Percentiles rank a stretch among this genome's conserved stretches.
phyloP scores from a whole-genome alignment of 352 stramenopile genomes.

The Phytophthora pseudosyringae region DNA sequence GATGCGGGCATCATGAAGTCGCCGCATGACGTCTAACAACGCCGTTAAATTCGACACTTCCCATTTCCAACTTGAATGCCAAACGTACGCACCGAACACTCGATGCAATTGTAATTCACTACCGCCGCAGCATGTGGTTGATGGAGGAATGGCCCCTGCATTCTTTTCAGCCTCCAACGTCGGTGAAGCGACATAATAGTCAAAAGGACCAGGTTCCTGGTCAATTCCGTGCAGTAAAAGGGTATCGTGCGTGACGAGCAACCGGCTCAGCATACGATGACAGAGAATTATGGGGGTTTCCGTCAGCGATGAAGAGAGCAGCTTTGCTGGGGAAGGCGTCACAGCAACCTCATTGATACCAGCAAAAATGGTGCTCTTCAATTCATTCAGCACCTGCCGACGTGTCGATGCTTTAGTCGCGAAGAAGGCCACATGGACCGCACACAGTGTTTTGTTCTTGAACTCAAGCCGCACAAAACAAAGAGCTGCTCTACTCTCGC shows the following conservation, averaged over 20 bases:
- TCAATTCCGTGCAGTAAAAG: constrained; percentile 59
- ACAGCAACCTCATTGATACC: constrained; percentile 57
- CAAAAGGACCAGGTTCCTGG: constrained; percentile 36
- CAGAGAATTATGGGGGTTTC: constrained; percentile 49
- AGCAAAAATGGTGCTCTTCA: constrained; percentile 70
- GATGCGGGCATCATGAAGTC: constrained; percentile 73
- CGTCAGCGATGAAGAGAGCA: constrained; percentile 29
- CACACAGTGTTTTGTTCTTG: constrained; percentile 81
- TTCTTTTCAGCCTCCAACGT: constrained; percentile 46
- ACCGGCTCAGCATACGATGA: constrained; percentile 81
- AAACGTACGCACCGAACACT: constrained; percentile 89
- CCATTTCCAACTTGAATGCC: constrained; percentile 89
- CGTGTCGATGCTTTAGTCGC: constrained; percentile 67
- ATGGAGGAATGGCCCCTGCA: constrained; percentile 35
- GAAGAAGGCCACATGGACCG: constrained; percentile 89
- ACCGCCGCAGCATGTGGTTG: constrained; percentile 75
- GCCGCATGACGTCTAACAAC: constrained; percentile 69
- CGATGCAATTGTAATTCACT: constrained; percentile 76
- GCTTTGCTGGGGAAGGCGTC: constrained; percentile 31
- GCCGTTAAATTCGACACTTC: constrained; percentile 62
- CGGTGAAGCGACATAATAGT: constrained; percentile 39
- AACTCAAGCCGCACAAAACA: constrained; percentile 86
- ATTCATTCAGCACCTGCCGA: constrained; percentile 70
- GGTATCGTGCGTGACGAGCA: constrained; percentile 80
- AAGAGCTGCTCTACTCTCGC: constrained; percentile 62